Base-by-base conservation (phyloP, 768 basidiomycete species). In the Tremella mesenterica region DNA sequence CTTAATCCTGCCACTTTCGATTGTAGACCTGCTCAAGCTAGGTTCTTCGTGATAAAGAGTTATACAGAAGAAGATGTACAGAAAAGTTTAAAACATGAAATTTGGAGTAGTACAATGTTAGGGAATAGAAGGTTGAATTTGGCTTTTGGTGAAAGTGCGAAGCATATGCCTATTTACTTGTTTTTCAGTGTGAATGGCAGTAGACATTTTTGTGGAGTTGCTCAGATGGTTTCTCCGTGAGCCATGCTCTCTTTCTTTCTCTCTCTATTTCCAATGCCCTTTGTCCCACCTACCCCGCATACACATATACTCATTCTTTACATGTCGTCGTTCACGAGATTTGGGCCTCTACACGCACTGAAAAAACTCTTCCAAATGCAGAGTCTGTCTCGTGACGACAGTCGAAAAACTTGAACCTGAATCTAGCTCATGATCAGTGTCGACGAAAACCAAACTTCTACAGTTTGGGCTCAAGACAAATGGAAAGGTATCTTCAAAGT, bases 401-500 rank as follows among this genome's bases (percentile, higher is more conserved):
- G n/a, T n/a, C n/a, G n/a, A n/a, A n/a, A n/a, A n/a, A n/a, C 7
- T 43, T 36, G 33, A 10, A 43, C 26, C 18, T 20, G 8, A 25
- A 8, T 20, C 8, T 43, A 20, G 41, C 41, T 43, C n/a, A 16
- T 26, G 5, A 20, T 21, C 29, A 69, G 67, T 80, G 86, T 97
- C 31, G 93, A 97, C 71, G 92, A 97, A 72, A 85, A 86, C 4
- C 81, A 85, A 54, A 90, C 88, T 70, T 91, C 88, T 57, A 96
- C 86, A 1, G 95, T 99, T 18, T 99, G 95, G 95, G 92, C 92
- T 0, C 92, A 92, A 29, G 92, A 97, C 75, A 99, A 99, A 72
- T 99, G 95, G 95, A 97, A 99, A 74, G 95, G 95, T 21, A 89
- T 97, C 48, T 95, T 99, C 79, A 93, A 92, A 76, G 89, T 99